Evolutionary conservation across 2,329 filamentous ascomycete species (phyloP).

Genomic region (Botryotinia globosa): DNA sequence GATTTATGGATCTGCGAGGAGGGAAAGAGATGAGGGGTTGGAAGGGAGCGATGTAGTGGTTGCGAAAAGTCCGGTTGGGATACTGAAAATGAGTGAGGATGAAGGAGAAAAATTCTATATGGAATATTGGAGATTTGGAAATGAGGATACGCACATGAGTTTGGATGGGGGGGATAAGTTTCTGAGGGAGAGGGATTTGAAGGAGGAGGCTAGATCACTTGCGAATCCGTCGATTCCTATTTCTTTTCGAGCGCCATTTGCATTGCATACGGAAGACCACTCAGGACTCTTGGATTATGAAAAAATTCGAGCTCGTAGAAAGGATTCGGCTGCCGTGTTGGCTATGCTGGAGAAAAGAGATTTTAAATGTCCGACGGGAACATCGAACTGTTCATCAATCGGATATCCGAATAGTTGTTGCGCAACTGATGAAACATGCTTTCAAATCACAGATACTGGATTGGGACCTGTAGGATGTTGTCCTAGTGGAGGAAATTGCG

Average conservation of each 20-base stretch:
- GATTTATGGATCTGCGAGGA: constrained; percentile 45
- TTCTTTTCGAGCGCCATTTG: constrained; percentile 51
- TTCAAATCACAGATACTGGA: constrained; percentile 58
- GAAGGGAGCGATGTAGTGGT: constrained; percentile 41
- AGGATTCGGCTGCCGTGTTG: constrained; percentile 42
- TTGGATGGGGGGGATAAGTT: not conserved
- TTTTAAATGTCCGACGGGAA: constrained; percentile 65
- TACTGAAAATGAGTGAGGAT: constrained; percentile 70
- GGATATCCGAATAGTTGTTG: constrained; percentile 72
- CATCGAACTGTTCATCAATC: constrained; percentile 61
- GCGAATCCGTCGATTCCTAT: constrained; percentile 31
- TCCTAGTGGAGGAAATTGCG: constrained; percentile 61
- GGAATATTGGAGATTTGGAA: constrained; percentile 53
- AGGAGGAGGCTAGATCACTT: constrained; percentile 30
- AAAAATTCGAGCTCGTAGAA: constrained; percentile 25
- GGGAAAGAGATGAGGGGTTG: constrained; percentile 43
- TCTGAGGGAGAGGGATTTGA: constrained; percentile 28
- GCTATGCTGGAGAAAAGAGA: constrained; percentile 53
- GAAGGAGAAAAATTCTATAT: constrained; percentile 71
- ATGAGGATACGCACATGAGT: constrained; percentile 23
- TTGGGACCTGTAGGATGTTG: constrained; percentile 74
- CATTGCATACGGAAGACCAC: constrained; percentile 44
- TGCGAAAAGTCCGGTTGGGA: constrained; percentile 52
- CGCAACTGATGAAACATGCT: constrained; percentile 61
- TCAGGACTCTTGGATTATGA: constrained; percentile 1